These are phyloP conservation scores for Fennellomyces sp. DNA, from an alignment of 371 early-diverging fungal genomes.

Conservation along the genomic window DNA sequence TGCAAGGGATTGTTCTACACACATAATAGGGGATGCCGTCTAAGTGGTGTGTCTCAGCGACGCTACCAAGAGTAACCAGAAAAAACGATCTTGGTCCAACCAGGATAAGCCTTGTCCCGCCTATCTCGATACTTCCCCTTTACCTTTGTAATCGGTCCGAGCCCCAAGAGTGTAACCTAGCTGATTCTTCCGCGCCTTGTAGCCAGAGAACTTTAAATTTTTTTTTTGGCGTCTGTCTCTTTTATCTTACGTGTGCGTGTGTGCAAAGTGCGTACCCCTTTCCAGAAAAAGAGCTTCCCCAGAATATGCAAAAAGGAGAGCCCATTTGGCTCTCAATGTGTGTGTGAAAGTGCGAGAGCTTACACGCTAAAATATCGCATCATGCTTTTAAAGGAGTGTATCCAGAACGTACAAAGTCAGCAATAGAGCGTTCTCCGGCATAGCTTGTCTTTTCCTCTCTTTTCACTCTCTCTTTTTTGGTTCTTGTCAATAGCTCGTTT, in stretches of 20 bases:
- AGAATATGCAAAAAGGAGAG: not conserved
- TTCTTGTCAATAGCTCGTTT: not conserved
- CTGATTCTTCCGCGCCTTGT: not conserved
- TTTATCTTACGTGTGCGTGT: not conserved
- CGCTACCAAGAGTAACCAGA: no score
- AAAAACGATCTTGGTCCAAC: not conserved
- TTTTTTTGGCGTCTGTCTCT: not conserved
- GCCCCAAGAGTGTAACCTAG: constrained; percentile 3
- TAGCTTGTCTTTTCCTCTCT: not conserved
- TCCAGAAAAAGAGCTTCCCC: not conserved
- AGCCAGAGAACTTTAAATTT: constrained; percentile 4
- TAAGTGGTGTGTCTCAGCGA: no score
- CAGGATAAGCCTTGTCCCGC: no score
- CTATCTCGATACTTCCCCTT: not conserved
- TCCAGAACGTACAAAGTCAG: no score
- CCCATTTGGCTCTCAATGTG: not conserved
- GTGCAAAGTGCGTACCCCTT: not conserved
- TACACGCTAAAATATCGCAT: no score
- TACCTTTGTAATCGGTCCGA: constrained; percentile 3
- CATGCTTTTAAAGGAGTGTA: no score
- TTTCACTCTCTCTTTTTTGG: not conserved
- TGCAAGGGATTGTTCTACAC: not conserved
- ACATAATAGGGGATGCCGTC: no score
- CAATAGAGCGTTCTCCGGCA: no score
- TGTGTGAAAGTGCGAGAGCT: no score